Conservation (phyloP, 73 alveolate species). For the Tetrahymena thermophila region DNA sequence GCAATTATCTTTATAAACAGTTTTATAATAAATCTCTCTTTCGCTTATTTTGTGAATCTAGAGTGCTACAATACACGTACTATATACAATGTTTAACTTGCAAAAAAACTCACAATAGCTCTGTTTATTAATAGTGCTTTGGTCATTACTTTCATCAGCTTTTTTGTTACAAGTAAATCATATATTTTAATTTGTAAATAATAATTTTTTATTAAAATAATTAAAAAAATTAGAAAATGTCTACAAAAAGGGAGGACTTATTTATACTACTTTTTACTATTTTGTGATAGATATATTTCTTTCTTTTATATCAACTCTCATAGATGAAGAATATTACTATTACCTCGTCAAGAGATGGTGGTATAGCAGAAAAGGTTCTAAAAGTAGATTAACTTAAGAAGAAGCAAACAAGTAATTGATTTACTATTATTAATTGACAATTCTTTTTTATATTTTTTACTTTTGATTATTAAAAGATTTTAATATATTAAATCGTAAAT, state of each 20-base stretch:
- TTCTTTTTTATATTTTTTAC: too few relatives aligned
- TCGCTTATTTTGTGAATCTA: constrained; percentile 1
- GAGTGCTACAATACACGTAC: constrained; percentile 37
- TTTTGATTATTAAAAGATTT: too few relatives aligned
- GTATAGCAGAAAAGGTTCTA: not conserved
- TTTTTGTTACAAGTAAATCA: not conserved
- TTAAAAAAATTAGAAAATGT: not conserved
- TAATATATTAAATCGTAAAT: too few relatives aligned
- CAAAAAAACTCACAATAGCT: constrained; percentile 18
- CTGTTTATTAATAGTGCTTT: constrained; percentile 32
- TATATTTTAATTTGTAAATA: not conserved
- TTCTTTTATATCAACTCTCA: not conserved
- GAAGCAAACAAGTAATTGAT: not conserved
- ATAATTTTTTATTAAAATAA: not conserved
- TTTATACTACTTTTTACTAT: constrained; percentile 6
- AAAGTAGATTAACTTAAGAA: not conserved
- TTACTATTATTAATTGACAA: not conserved
- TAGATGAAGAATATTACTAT: not conserved
- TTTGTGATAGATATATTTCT: constrained; percentile 3
- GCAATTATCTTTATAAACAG: constrained; percentile 23
- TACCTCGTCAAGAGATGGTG: not conserved
- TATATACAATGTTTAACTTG: constrained; percentile 16
- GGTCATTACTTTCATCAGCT: not conserved
- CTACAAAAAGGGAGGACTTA: constrained; percentile 15
- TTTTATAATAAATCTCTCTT: constrained; percentile 6